These are phyloP conservation scores for Neostapfia colusana DNA, from an alignment of 176 grass and related monocot species.

Conservation along the genomic window DNA sequence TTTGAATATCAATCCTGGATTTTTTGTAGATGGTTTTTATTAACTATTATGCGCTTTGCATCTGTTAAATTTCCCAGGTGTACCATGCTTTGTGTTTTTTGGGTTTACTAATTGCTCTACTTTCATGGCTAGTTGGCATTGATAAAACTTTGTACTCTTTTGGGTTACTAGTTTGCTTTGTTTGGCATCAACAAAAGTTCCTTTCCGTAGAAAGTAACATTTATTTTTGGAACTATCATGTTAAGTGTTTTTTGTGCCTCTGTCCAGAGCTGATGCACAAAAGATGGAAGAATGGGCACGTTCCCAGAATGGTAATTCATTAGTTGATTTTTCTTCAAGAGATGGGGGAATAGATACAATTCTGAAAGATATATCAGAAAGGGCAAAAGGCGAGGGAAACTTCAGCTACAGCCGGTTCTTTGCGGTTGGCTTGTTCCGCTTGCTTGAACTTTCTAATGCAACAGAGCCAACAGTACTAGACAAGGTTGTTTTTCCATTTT, in stretches of 20 bases:
- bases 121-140: conserved; percentile 10
- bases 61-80: conserved; percentile 22
- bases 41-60: background rate
- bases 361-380: conserved; percentile 91
- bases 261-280: conserved; percentile 60
- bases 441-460: conserved; percentile 94
- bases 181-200: conserved; percentile 19
- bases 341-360: conserved; percentile 81
- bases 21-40: background rate
- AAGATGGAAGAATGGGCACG: conserved; percentile 93
- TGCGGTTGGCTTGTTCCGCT: conserved; percentile 91
- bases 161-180: conserved; percentile 15
- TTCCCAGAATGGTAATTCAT: conserved; percentile 66
- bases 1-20: background rate
- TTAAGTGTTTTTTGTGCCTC: conserved; percentile 34
- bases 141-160: conserved; percentile 15
- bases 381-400: conserved; percentile 78
- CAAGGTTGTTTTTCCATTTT: conserved; percentile 66
- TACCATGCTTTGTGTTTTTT: conserved; percentile 6
- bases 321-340: conserved; percentile 79
- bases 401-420: conserved; percentile 98
- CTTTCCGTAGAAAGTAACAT: conserved; percentile 11
- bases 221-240: conserved; percentile 20
- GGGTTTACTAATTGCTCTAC: background rate
- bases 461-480: conserved; percentile 87